These are phyloP conservation scores for Eimeria sp. DNA, from an alignment of 169 alveolate genomes.

Conservation along the genomic window DNA sequence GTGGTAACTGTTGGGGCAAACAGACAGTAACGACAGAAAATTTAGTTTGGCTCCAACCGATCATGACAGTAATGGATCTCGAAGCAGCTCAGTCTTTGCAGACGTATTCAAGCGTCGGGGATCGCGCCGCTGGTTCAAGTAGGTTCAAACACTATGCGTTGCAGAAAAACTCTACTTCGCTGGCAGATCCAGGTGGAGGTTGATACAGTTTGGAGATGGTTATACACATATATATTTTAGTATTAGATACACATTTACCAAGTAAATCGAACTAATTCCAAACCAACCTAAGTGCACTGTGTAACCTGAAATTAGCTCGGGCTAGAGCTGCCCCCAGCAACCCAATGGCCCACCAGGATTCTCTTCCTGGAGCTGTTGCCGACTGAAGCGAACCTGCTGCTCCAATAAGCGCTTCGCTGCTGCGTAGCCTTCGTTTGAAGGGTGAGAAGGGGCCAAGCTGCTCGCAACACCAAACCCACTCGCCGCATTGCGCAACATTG, in stretches of 20 bases:
- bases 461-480: not conserved
- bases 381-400: slow-evolving; percentile 68
- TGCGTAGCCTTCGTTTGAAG: slow-evolving; percentile 86
- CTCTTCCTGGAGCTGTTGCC: slow-evolving; percentile 33
- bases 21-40: not conserved
- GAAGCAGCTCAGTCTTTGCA: not conserved
- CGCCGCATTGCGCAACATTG: not conserved
- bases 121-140: not conserved
- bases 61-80: not conserved
- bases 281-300: not conserved
- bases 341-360: slow-evolving; percentile 20
- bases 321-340: not conserved
- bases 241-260: no score
- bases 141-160: not conserved
- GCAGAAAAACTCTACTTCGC: not conserved
- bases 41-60: not conserved
- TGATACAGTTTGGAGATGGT: not conserved
- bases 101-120: not conserved
- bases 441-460: slow-evolving; percentile 84
- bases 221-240: not conserved
- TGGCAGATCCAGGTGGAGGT: not conserved
- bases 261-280: not conserved
- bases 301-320: not conserved
- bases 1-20: not conserved
- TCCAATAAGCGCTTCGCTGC: slow-evolving; percentile 85